phyloP scores from a whole-genome alignment of 176 grass and related monocot genomes.

The Otatea glauca region DNA sequence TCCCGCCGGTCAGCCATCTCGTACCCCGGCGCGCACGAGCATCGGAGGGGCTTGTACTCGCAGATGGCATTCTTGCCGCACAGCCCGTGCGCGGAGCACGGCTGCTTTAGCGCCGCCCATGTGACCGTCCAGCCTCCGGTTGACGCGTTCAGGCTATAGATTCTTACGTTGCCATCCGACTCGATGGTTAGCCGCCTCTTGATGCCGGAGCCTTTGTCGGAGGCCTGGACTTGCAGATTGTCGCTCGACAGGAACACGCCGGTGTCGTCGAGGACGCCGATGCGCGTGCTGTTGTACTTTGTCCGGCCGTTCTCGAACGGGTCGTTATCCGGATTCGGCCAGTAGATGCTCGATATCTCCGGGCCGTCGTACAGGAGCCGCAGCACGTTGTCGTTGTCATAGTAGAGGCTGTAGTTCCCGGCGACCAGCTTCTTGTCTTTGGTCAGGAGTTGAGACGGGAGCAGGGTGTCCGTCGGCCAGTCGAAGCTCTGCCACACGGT shows the following conservation, averaged over 20 bases:
- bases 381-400: slow-evolving; percentile 67
- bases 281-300: slow-evolving; percentile 48
- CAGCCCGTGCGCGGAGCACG: slow-evolving; percentile 52
- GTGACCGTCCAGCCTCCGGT: slow-evolving; percentile 44
- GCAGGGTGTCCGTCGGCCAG: slow-evolving; percentile 52
- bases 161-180: slow-evolving; percentile 53
- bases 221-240: slow-evolving; percentile 10
- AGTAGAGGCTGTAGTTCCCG: slow-evolving; percentile 47
- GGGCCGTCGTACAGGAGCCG: slow-evolving; percentile 51
- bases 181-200: slow-evolving; percentile 62
- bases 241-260: slow-evolving; percentile 58
- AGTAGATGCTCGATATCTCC: slow-evolving; percentile 58
- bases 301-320: slow-evolving; percentile 30
- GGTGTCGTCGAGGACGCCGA: slow-evolving; percentile 41
- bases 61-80: slow-evolving; percentile 67
- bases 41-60: slow-evolving; percentile 37
- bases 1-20: slow-evolving; percentile 49
- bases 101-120: slow-evolving; percentile 43
- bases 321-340: slow-evolving; percentile 16
- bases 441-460: slow-evolving; percentile 42
- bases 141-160: slow-evolving; percentile 62
- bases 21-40: slow-evolving; percentile 51
- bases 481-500: slow-evolving; percentile 53
- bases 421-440: slow-evolving; percentile 42
- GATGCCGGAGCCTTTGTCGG: slow-evolving; percentile 40